Evolutionary conservation across 495 filamentous ascomycete species (phyloP).

Genomic region (Xylaria intraflava): DNA sequence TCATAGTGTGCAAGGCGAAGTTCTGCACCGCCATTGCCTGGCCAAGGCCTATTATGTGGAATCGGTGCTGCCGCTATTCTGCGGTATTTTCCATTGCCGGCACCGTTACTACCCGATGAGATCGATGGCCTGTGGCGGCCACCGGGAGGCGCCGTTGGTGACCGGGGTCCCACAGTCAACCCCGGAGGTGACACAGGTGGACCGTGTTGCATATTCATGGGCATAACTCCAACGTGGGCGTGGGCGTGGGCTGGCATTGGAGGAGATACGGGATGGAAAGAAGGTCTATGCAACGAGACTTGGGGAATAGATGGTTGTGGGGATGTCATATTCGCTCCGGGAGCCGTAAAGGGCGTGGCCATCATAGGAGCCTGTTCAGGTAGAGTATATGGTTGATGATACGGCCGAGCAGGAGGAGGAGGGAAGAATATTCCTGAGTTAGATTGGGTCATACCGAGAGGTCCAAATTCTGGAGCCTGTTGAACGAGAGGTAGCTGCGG

Average conservation of each 20-base stretch:
- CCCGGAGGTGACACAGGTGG: conserved; percentile 22
- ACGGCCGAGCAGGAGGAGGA: conserved; percentile 30
- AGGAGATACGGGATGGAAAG: conserved; percentile 20
- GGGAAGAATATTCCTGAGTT: conserved; percentile 36
- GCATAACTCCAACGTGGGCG: conserved; percentile 11
- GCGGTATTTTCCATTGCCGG: conserved; percentile 36
- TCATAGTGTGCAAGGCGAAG: conserved; percentile 44
- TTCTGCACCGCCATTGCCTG: conserved; percentile 33
- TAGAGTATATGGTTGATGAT: conserved; percentile 33
- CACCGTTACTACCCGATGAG: conserved; percentile 20
- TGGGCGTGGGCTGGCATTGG: conserved; percentile 14
- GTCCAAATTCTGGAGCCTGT: conserved; percentile 15
- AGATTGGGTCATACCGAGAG: conserved; percentile 28
- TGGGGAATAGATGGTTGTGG: conserved; percentile 9
- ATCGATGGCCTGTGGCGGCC: conserved; percentile 18
- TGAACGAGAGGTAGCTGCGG: conserved; percentile 14
- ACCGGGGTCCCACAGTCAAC: conserved; percentile 14
- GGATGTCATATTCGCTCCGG: conserved; percentile 10
- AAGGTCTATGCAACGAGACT: conserved; percentile 12
- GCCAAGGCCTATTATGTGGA: conserved; percentile 38
- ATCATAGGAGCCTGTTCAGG: conserved; percentile 23
- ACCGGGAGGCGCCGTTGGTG: conserved; percentile 15
- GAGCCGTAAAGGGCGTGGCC: conserved; percentile 4
- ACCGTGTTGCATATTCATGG: conserved; percentile 19
- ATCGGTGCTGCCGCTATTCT: conserved; percentile 44